These are phyloP conservation scores for Leccinum angustisporum DNA, from an alignment of 1,284 basidiomycete genomes.

Conservation along the genomic window DNA sequence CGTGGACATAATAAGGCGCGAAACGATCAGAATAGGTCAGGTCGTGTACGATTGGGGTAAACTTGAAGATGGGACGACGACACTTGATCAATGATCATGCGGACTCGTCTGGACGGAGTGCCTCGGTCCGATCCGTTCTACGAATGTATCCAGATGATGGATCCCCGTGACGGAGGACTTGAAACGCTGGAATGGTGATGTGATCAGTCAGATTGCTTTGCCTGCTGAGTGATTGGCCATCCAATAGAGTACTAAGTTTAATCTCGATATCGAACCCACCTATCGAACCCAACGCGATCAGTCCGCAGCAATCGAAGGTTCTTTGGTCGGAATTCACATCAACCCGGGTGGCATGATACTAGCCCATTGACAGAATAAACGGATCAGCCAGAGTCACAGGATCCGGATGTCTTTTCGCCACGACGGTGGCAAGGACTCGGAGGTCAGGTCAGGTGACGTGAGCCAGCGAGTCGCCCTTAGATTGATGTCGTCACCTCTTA, in stretches of 20 bases:
- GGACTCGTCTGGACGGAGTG: neutral
- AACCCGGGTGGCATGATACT: neutral
- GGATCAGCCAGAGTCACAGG: neutral
- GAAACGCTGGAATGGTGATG: neutral
- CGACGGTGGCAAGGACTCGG: neutral
- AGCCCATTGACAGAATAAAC: slow-evolving; percentile 7
- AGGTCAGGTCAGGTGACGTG: slow-evolving; percentile 26
- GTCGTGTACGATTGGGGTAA: neutral
- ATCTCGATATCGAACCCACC: neutral
- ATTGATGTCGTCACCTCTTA: slow-evolving; percentile 24
- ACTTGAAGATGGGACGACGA: neutral
- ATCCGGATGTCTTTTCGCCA: neutral
- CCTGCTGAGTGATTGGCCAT: neutral
- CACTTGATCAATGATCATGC: neutral
- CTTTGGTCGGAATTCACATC: neutral
- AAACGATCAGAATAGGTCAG: neutral
- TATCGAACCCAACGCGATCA: no score
- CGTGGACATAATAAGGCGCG: neutral
- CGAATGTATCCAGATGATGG: neutral
- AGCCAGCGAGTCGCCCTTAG: neutral
- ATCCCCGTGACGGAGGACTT: neutral
- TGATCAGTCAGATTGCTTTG: neutral
- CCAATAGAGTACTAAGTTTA: neutral
- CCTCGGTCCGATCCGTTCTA: neutral
- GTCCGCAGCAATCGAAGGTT: no score